These are phyloP conservation scores for Trichoderma virens DNA, from an alignment of 495 filamentous ascomycete species.

Conservation along the genomic window DNA sequence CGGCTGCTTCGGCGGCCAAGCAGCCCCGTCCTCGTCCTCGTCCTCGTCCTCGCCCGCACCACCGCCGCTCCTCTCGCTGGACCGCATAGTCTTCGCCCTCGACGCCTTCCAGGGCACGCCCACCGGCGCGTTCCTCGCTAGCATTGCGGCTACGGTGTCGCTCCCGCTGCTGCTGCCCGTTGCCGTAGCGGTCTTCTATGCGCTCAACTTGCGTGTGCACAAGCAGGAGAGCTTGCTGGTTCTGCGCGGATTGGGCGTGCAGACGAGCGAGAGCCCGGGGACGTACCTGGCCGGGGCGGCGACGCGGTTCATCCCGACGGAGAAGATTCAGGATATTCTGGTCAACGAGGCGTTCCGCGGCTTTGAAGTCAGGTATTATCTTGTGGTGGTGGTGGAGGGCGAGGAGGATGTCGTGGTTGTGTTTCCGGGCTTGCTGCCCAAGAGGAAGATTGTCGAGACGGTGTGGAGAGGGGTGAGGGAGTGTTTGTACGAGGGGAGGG, in stretches of 20 bases:
- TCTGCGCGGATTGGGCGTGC: constrained; percentile 82
- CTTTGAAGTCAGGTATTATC: constrained; percentile 84
- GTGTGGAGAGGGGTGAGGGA: constrained; percentile 76
- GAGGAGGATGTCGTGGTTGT: constrained; percentile 86
- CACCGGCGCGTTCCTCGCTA: constrained; percentile 30
- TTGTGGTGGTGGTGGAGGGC: constrained; percentile 84
- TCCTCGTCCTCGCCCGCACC: constrained; percentile 12
- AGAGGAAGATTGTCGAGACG: constrained; percentile 61
- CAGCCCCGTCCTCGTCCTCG: constrained; percentile 8
- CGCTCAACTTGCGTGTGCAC: constrained; percentile 33
- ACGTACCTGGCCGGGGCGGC: constrained; percentile 51
- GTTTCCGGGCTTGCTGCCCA: constrained; percentile 74
- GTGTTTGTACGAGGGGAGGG: constrained; percentile 65
- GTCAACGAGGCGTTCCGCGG: constrained; percentile 94
- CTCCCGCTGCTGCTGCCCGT: constrained; percentile 20
- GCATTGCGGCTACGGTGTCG: constrained; percentile 32
- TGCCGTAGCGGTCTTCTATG: constrained; percentile 23
- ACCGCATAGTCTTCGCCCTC: constrained; percentile 30
- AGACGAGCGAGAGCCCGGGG: constrained; percentile 64
- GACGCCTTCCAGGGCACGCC: constrained; percentile 22
- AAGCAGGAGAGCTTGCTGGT: constrained; percentile 81
- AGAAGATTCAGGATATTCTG: constrained; percentile 81
- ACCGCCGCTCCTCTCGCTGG: constrained; percentile 22
- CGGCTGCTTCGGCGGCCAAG: constrained; percentile 11
- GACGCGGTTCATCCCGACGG: constrained; percentile 89